These are phyloP conservation scores for Triticum monococcum DNA, from an alignment of 176 grass and related monocot species.

Conservation along the genomic window DNA sequence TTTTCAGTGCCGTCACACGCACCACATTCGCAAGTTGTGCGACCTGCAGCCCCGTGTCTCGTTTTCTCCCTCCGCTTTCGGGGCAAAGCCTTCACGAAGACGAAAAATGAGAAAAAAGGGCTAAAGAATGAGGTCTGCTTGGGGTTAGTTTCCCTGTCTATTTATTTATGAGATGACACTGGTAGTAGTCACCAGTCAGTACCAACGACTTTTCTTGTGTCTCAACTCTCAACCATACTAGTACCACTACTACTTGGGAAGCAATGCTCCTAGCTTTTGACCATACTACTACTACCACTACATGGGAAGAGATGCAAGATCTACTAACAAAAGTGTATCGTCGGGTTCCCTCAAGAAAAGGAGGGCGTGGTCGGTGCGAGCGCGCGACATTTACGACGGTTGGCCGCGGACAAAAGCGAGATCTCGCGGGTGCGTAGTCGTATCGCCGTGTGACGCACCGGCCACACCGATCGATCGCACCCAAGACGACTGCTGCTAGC, in stretches of 20 bases:
- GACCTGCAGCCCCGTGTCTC: background rate
- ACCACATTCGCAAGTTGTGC: background rate
- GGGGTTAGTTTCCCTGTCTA: background rate
- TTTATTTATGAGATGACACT: background rate
- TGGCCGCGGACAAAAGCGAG: background rate
- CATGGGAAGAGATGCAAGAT: background rate
- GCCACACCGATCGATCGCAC: background rate
- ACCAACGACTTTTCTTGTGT: background rate
- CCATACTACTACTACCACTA: no score
- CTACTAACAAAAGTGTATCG: background rate
- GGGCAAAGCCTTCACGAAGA: background rate
- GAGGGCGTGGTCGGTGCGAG: background rate
- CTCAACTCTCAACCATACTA: no score
- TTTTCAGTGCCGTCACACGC: background rate
- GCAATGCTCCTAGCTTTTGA: background rate
- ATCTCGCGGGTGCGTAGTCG: background rate
- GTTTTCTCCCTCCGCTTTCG: background rate
- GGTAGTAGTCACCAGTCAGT: background rate
- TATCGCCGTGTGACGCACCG: constrained; percentile 2
- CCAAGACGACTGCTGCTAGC: background rate
- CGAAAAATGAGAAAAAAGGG: background rate
- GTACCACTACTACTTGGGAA: no score
- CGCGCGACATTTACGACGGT: background rate
- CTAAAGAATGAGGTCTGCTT: background rate
- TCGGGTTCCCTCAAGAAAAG: background rate